Percentiles rank a stretch among this genome's conserved stretches.
Conservation (phyloP, 768 basidiomycete genomes). For the Hortiboletus flavorubellus region DNA sequence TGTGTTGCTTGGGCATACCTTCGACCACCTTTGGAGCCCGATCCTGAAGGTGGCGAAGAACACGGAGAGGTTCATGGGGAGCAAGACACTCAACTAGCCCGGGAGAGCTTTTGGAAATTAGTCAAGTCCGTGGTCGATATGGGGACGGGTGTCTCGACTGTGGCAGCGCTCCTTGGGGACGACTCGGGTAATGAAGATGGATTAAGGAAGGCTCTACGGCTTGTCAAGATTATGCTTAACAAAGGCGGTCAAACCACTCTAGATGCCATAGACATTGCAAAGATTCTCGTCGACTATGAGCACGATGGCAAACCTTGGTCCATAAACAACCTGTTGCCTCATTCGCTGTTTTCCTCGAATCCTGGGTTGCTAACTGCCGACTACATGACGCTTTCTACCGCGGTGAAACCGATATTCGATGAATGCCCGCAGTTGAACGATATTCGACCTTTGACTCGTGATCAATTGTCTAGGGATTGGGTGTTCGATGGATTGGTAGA, state of each 20-base stretch:
- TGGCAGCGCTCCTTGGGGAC: constrained; percentile 52
- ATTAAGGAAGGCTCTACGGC: constrained; percentile 44
- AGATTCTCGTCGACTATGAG: constrained; percentile 37
- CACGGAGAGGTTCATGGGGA: constrained; percentile 14
- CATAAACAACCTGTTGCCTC: constrained; percentile 46
- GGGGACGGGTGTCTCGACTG: constrained; percentile 53
- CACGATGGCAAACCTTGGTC: constrained; percentile 41
- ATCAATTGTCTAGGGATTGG: constrained; percentile 54
- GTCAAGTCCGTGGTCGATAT: constrained; percentile 53
- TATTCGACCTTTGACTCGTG: constrained; percentile 52
- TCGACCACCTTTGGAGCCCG: constrained; percentile 40
- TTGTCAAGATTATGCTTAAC: constrained; percentile 55
- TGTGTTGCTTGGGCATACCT: constrained; percentile 63
- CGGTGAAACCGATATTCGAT: constrained; percentile 51
- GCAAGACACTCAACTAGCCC: constrained; percentile 27
- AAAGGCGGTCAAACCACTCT: constrained; percentile 49
- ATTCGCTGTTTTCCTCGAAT: constrained; percentile 51
- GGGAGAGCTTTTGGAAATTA: constrained; percentile 45
- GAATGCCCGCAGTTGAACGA: constrained; percentile 52
- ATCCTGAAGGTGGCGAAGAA: constrained; percentile 25
- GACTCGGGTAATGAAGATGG: constrained; percentile 37
- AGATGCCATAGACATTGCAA: constrained; percentile 54
- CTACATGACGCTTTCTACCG: constrained; percentile 42
- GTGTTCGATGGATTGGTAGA: constrained; percentile 50
- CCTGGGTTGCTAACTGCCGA: constrained; percentile 56